Evolutionary conservation across 106 monocot species (phyloP).

Genomic region (Platanthera guangdongensis): DNA sequence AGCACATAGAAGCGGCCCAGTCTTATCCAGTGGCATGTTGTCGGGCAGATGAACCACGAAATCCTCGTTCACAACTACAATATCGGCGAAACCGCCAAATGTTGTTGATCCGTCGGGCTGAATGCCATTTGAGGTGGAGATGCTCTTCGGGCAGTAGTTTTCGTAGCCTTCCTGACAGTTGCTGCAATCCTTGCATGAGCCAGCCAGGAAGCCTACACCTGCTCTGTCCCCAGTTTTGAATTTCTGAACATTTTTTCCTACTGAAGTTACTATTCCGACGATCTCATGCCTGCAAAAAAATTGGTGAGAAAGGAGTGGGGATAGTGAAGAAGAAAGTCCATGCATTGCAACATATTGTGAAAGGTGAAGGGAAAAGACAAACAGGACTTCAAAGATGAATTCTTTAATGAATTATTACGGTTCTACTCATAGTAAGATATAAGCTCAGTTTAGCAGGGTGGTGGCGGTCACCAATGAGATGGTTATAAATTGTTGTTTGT

Average conservation of each 20-base stretch:
- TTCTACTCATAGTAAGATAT: too few species aligned
- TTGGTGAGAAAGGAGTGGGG: conserved; percentile 8
- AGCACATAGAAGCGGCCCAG: conserved; percentile 19
- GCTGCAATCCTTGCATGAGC: not conserved
- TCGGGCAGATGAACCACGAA: conserved; percentile 15
- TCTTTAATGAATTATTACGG: too few species aligned
- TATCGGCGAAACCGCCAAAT: conserved; percentile 24
- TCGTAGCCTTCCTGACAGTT: not conserved
- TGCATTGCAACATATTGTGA: too few species aligned
- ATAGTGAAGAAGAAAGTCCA: too few species aligned
- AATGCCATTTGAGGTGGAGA: not conserved
- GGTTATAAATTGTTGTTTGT: too few species aligned
- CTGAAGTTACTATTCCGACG: conserved; percentile 28
- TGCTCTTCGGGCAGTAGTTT: not conserved
- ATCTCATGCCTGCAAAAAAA: conserved; percentile 40
- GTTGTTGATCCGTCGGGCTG: not conserved
- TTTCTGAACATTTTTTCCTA: conserved; percentile 23
- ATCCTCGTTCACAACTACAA: conserved; percentile 15
- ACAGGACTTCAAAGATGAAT: too few species aligned
- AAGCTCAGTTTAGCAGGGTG: too few species aligned
- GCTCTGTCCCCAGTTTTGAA: conserved; percentile 40
- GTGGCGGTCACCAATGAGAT: too few species aligned
- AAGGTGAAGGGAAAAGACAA: too few species aligned
- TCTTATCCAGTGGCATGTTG: conserved; percentile 1
- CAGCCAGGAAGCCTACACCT: conserved; percentile 9